Percentiles rank a stretch among this genome's conserved stretches.
Conservation (phyloP, 2,329 filamentous ascomycete species). For the Monosporascus ibericus region DNA sequence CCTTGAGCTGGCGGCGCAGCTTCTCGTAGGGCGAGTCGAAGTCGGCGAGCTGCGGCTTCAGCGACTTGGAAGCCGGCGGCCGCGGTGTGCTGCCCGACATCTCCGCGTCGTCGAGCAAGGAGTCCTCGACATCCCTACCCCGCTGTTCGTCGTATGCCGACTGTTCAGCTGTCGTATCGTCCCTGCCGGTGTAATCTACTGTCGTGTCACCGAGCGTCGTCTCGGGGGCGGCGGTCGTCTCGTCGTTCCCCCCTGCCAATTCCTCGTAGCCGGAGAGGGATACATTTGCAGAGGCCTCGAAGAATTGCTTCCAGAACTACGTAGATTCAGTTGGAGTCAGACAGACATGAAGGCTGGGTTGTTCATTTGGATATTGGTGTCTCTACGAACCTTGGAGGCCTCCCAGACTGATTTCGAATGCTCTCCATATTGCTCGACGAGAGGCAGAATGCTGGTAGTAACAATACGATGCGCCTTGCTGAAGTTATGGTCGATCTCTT, state of each 20-base stretch:
- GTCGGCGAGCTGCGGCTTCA: slow-evolving; percentile 48
- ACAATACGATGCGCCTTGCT: slow-evolving; percentile 95
- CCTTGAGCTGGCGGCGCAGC: slow-evolving; percentile 60
- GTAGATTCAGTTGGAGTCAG: not conserved
- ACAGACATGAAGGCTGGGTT: slow-evolving; percentile 1
- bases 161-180: slow-evolving; percentile 27
- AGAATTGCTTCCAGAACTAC: slow-evolving; percentile 99
- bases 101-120: slow-evolving; percentile 58
- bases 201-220: slow-evolving; percentile 51
- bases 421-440: slow-evolving; percentile 92
- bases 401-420: slow-evolving; percentile 95
- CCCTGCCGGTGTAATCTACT: slow-evolving; percentile 32
- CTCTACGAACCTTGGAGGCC: slow-evolving; percentile 68
- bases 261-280: slow-evolving; percentile 94
- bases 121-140: slow-evolving; percentile 47
- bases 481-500: slow-evolving; percentile 98
- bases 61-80: slow-evolving; percentile 44
- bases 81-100: slow-evolving; percentile 65
- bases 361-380: not conserved
- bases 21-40: slow-evolving; percentile 73
- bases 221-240: slow-evolving; percentile 43
- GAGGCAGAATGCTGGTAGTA: slow-evolving; percentile 83
- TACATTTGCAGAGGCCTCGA: slow-evolving; percentile 96
- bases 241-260: slow-evolving; percentile 60
- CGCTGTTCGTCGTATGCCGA: slow-evolving; percentile 30